These are phyloP conservation scores for Urochloa ruziziensis DNA, from an alignment of 176 grass and related monocot species.

Conservation along the genomic window DNA sequence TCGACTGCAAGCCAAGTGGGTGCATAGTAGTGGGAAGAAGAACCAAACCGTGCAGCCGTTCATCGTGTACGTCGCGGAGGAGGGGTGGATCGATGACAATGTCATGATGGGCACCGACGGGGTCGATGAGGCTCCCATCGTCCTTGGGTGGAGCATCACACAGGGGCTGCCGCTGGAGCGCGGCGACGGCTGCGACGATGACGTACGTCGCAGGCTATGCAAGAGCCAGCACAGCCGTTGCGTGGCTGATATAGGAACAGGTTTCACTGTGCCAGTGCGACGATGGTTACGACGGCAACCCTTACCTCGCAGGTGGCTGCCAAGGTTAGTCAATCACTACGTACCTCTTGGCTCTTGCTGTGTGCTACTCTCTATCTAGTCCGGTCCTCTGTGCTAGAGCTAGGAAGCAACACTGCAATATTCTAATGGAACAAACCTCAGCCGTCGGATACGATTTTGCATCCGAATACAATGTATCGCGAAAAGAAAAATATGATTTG, in stretches of 20 bases:
- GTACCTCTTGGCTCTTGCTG: no score
- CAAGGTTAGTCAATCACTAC: background rate
- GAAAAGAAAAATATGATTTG: no score
- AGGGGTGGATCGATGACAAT: background rate
- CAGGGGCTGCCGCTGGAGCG: background rate
- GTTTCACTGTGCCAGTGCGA: background rate
- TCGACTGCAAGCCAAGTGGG: background rate
- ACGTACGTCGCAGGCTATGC: background rate
- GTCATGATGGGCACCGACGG: fast-evolving
- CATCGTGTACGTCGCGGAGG: background rate
- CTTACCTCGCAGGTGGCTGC: background rate
- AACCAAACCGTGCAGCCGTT: background rate
- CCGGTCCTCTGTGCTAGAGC: no score
- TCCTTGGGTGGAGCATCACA: background rate
- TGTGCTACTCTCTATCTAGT: no score
- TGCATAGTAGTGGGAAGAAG: no score
- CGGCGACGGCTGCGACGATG: background rate
- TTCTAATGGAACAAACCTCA: no score
- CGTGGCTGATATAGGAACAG: background rate
- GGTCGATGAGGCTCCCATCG: background rate
- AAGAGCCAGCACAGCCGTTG: slow-evolving; percentile 18
- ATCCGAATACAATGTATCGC: no score
- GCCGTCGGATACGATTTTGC: no score
- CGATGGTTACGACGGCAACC: background rate
- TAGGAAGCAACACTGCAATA: no score